A percentile compares a stretch with the other conserved stretches of the same genome.
These are phyloP conservation scores for Jimgerdemannia flammicorona DNA, from an alignment of 192 early-diverging fungal genomes.

Conservation along the genomic window DNA sequence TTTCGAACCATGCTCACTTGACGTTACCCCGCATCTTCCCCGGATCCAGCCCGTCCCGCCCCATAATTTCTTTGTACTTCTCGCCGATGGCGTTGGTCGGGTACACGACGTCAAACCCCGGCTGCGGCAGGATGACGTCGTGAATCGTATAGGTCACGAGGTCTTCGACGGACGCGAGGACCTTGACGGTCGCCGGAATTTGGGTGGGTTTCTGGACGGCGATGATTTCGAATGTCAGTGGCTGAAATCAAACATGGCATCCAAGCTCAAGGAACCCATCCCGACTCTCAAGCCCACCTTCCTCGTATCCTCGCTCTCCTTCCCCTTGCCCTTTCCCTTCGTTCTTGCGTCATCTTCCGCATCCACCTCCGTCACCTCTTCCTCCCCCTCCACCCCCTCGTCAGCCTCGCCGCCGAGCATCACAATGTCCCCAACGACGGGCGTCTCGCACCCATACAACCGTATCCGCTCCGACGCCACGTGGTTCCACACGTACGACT, in stretches of 20 bases:
- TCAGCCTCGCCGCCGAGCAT: constrained; percentile 27
- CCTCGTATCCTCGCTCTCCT: constrained; percentile 7
- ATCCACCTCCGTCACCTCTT: constrained; percentile 18
- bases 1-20: constrained; percentile 28
- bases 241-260: not conserved
- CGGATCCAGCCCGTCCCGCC: constrained; percentile 64
- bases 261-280: not conserved
- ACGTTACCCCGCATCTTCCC: constrained; percentile 54
- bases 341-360: not conserved
- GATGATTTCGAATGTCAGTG: not conserved
- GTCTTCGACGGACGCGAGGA: constrained; percentile 47
- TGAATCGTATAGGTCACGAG: constrained; percentile 67
- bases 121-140: constrained; percentile 92
- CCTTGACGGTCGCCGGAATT: not conserved
- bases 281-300: not conserved
- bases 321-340: not conserved
- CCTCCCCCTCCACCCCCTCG: constrained; percentile 28
- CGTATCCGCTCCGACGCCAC: constrained; percentile 72
- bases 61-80: constrained; percentile 70
- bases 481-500: constrained; percentile 93
- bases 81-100: constrained; percentile 69
- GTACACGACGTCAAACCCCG: constrained; percentile 75
- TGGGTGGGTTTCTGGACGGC: not conserved
- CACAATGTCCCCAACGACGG: constrained; percentile 88
- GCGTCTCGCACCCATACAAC: constrained; percentile 54